Evolutionary conservation across 352 stramenopile genomes (phyloP).

Genomic region (Pelagophyceae sp.): DNA sequence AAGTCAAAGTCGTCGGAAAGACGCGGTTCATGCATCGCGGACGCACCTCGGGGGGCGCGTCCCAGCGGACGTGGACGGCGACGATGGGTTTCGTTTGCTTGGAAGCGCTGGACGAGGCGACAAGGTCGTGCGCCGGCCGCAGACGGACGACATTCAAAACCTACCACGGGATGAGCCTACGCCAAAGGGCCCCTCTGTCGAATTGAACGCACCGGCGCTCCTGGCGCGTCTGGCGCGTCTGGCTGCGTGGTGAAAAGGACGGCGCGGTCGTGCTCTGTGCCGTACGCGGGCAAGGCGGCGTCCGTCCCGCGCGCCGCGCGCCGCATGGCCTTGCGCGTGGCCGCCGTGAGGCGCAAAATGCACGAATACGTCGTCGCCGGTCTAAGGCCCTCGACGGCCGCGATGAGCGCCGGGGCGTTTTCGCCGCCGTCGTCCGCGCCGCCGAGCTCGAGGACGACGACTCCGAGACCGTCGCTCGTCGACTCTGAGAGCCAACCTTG

Average conservation of each 20-base stretch:
- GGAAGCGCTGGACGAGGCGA: too few species aligned
- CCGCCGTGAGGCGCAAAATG: neutral
- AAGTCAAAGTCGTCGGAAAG: too few species aligned
- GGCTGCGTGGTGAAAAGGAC: neutral
- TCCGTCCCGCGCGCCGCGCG: neutral
- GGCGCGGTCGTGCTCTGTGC: neutral
- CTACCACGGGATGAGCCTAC: too few species aligned
- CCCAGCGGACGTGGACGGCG: neutral
- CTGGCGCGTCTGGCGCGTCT: neutral
- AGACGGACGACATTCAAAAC: too few species aligned
- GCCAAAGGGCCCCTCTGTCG: too few species aligned
- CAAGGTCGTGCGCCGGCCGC: too few species aligned
- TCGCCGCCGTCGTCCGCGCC: neutral
- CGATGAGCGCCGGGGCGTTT: neutral
- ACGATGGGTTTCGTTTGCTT: neutral
- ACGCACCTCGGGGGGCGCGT: neutral
- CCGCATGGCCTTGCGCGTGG: neutral
- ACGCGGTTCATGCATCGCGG: too few species aligned
- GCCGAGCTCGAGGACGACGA: neutral
- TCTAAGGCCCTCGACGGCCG: neutral
- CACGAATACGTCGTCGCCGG: constrained; percentile 6
- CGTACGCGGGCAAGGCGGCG: neutral
- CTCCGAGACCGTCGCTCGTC: neutral
- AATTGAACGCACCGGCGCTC: too few species aligned
- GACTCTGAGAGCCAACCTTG: neutral